Base-by-base conservation (phyloP, 768 basidiomycete genomes). In the Tylopilus sp. region DNA sequence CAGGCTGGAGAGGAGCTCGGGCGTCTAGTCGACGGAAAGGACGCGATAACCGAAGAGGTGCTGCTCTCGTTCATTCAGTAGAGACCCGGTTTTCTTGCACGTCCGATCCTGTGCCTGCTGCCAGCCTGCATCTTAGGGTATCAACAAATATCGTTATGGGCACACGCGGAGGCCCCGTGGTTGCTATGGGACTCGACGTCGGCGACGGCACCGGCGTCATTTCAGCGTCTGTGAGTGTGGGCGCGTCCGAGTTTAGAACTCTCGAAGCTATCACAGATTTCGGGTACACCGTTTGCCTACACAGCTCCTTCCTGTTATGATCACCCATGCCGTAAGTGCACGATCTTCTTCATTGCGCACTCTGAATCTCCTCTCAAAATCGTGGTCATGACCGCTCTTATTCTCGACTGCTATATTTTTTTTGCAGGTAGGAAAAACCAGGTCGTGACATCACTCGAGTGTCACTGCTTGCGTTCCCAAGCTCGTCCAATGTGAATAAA, bases 11-110 rank as follows among this genome's bases (percentile, higher is more conserved):
- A 59, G 33, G 70, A 69, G 50, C 50, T 60, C 18, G 61, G 57
- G 22, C 65, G 69, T 40, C 48, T 71, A 36, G 66, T 66, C 20
- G 68, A 67, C 11, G 57, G 58, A 41, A 51, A 51, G 43, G 65
- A 70, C 54, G 49, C 47, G 43, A 65, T 65, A 41, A 25, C 46
- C 2, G 36, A 62, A 39, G 62, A 67, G 28, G n/a, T n/a, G n/a
- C 31, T 65, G 18, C 22, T 53, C 35, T 50, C 46, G 20, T 59
- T 68, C 44, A 39, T 59, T 49, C 57, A 52, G 48, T 59, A 61
- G 41, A 40, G 36, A 31, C 33, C 30, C 25, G 28, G 7, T 28
- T 17, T 6, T 36, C n/a, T 18, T 12, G 4, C 20, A 20, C 36
- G 9, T 38, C 6, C 4, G 8, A 38, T 38, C 36, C 33, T 35